phyloP scores from a whole-genome alignment of 179 eudicot genomes.

The Vitellaria paradoxa region DNA sequence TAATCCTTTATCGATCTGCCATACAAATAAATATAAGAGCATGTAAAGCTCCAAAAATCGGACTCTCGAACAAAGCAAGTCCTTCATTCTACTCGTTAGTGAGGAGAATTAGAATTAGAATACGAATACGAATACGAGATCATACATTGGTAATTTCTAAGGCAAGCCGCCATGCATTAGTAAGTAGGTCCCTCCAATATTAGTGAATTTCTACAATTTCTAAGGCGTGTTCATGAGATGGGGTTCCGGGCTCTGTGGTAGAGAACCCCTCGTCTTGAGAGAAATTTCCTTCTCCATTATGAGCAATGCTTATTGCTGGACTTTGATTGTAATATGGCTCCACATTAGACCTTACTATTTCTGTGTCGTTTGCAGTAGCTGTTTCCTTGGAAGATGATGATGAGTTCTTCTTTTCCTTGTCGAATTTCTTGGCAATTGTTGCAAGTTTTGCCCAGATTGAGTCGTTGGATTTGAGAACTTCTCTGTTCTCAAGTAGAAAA shows the following conservation, averaged over 20 bases:
- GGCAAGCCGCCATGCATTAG: no score
- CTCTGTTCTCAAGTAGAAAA: constrained; percentile 27
- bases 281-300: constrained; percentile 13
- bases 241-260: constrained; percentile 18
- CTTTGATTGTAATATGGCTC: constrained; percentile 11
- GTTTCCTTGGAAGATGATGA: not conserved
- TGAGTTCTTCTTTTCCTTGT: constrained; percentile 13
- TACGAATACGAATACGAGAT: no score
- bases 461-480: constrained; percentile 1
- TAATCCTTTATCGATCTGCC: no score
- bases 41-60: no score
- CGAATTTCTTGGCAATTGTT: constrained; percentile 13
- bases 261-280: constrained; percentile 26
- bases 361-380: not conserved
- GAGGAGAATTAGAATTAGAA: no score
- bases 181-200: not conserved
- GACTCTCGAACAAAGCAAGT: no score
- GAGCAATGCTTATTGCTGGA: constrained; percentile 19
- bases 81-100: no score
- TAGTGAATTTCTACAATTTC: not conserved
- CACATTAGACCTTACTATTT: not conserved
- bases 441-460: constrained; percentile 12
- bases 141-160: no score
- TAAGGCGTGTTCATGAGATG: constrained; percentile 3
- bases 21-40: no score